These are phyloP conservation scores for Arthrocladium fulminans DNA, from an alignment of 2,329 filamentous ascomycete species.

Conservation along the genomic window DNA sequence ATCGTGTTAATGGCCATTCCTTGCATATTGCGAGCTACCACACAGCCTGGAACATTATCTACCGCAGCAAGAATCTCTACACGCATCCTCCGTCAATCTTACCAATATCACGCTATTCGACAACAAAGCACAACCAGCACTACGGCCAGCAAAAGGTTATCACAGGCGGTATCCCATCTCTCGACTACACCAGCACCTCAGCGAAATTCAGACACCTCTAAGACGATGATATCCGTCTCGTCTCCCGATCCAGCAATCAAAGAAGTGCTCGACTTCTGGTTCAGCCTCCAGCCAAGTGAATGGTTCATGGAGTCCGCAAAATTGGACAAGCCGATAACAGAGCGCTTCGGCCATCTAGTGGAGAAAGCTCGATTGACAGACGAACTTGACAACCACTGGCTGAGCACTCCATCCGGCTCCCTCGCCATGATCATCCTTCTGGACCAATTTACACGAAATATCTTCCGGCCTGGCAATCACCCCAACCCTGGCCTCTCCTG, in stretches of 20 bases:
- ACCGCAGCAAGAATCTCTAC: too few species aligned
- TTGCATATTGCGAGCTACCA: too few species aligned
- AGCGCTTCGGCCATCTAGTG: constrained; percentile 18
- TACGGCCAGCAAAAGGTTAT: too few species aligned
- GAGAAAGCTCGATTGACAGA: constrained; percentile 18
- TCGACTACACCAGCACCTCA: not conserved
- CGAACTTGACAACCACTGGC: constrained; percentile 15
- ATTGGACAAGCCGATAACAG: constrained; percentile 20
- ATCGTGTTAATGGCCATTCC: too few species aligned
- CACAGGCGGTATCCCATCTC: too few species aligned
- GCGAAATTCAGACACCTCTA: not conserved
- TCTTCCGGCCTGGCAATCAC: constrained; percentile 23
- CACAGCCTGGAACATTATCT: too few species aligned
- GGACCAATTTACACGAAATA: constrained; percentile 33
- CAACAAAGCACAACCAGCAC: too few species aligned
- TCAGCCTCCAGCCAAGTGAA: constrained; percentile 20
- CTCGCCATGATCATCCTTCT: constrained; percentile 32
- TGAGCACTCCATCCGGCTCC: constrained; percentile 21
- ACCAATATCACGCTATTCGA: too few species aligned
- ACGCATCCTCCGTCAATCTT: too few species aligned
- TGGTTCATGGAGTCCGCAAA: constrained; percentile 14
- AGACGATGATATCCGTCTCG: not conserved
- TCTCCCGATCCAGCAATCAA: constrained; percentile 10
- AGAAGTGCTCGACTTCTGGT: constrained; percentile 25
- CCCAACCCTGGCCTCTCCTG: constrained; percentile 25